Conservation (phyloP, 257 asterid genomes). For the Solanum virginianum region DNA sequence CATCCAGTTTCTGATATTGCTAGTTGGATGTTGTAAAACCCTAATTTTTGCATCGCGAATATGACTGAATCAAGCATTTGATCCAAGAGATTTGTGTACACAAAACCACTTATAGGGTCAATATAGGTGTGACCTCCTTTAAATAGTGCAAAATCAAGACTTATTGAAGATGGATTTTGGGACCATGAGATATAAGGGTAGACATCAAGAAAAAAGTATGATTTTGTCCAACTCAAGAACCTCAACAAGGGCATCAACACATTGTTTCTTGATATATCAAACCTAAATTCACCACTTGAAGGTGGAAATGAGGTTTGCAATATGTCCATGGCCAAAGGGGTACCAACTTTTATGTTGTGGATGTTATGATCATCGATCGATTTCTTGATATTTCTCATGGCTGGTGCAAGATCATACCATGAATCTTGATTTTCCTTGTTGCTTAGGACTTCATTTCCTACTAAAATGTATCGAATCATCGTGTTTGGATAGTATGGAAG, state of each 20-base stretch:
- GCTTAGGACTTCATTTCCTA: constrained; percentile 64
- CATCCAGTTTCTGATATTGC: constrained; percentile 71
- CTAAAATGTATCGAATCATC: constrained; percentile 39
- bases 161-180: constrained; percentile 11
- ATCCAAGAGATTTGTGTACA: constrained; percentile 50
- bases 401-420: constrained; percentile 63
- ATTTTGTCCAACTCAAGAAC: constrained; percentile 39
- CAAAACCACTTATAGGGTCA: constrained; percentile 41
- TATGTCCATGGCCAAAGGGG: constrained; percentile 65
- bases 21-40: constrained; percentile 21
- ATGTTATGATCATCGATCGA: constrained; percentile 23
- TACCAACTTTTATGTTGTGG: constrained; percentile 56
- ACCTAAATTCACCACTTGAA: constrained; percentile 45
- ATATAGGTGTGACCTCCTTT: constrained; percentile 6
- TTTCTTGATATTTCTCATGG: constrained; percentile 37
- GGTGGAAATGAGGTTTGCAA: constrained; percentile 55
- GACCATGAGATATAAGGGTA: constrained; percentile 65
- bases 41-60: constrained; percentile 47
- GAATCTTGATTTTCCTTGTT: background rate
- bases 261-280: constrained; percentile 18
- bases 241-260: constrained; percentile 34
- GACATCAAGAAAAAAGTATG: constrained; percentile 45
- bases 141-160: constrained; percentile 45
- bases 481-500: constrained; percentile 42
- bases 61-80: constrained; percentile 57